Evolutionary conservation across 352 stramenopile species (phyloP).

Genomic region (Globisporangium barbulae): DNA sequence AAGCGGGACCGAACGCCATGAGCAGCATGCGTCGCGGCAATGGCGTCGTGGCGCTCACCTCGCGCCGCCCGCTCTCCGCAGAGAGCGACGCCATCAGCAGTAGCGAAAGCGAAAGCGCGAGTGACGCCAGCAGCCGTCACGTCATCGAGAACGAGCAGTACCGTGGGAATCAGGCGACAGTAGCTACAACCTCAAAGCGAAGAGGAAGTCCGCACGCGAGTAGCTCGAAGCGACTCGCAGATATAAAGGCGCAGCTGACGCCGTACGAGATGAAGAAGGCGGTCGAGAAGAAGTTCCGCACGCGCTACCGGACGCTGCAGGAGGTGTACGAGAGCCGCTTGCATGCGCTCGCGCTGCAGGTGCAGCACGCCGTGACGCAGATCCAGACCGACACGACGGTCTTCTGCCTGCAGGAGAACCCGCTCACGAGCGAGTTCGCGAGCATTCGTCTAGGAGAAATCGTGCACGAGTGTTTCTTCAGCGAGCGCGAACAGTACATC

Average conservation of each 20-base stretch:
- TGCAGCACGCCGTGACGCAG: constrained; percentile 48
- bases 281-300: constrained; percentile 66
- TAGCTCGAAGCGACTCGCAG: constrained; percentile 2
- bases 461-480: constrained; percentile 61
- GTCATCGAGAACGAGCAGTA: constrained; percentile 12
- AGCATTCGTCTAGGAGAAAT: constrained; percentile 56
- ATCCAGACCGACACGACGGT: constrained; percentile 60
- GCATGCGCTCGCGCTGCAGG: constrained; percentile 45
- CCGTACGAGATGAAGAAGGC: constrained; percentile 46
- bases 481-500: constrained; percentile 72
- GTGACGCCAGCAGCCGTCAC: constrained; percentile 8
- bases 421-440: constrained; percentile 63
- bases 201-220: constrained; percentile 1
- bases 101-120: constrained; percentile 12
- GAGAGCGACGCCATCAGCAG: not conserved
- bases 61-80: not conserved
- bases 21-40: not conserved
- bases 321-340: constrained; percentile 70
- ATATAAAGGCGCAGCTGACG: not conserved
- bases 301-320: constrained; percentile 67
- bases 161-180: constrained; percentile 2
- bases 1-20: not conserved
- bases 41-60: not conserved
- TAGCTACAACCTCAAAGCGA: constrained; percentile 2
- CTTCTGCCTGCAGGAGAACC: constrained; percentile 61